phyloP scores from a whole-genome alignment of 1,284 basidiomycete species.

The Marasmius fiardii region DNA sequence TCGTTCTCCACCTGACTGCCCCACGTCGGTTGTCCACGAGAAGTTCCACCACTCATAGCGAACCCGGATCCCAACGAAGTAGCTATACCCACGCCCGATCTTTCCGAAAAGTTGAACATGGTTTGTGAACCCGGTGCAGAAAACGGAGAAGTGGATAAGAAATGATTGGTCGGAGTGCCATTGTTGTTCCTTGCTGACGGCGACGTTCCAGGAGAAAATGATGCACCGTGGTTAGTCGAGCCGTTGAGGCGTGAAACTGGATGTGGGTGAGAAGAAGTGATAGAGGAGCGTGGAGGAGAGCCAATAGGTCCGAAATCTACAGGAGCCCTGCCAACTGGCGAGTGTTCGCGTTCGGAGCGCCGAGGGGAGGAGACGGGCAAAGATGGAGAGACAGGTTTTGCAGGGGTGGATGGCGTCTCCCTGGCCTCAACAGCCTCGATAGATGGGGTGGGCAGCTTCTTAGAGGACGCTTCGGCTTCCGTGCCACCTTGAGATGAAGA shows the following conservation, averaged over 20 bases:
- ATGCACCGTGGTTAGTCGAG: constrained; percentile 30
- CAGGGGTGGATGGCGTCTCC: constrained; percentile 6
- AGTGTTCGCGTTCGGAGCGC: constrained; percentile 29
- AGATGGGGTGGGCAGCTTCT: constrained; percentile 5
- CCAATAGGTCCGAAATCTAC: constrained; percentile 76
- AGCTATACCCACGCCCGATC: neutral
- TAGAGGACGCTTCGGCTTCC: constrained; percentile 4
- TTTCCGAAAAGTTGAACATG: constrained; percentile 34
- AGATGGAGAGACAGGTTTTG: constrained; percentile 23
- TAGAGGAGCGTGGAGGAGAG: constrained; percentile 55
- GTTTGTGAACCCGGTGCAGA: constrained; percentile 64
- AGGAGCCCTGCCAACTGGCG: constrained; percentile 28
- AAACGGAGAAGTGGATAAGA: constrained; percentile 59
- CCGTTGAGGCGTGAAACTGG: constrained; percentile 27
- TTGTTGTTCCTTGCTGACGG: constrained; percentile 27
- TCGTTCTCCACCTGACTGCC: neutral
- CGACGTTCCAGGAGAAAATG: constrained; percentile 47
- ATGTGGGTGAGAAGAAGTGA: constrained; percentile 33
- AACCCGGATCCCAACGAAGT: neutral
- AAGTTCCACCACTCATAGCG: neutral
- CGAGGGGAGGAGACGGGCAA: constrained; percentile 53
- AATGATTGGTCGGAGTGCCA: constrained; percentile 22
- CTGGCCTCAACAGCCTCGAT: constrained; percentile 11
- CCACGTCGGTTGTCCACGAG: neutral
- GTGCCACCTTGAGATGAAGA: constrained; percentile 24